Evolutionary conservation across 345 rosid genomes (phyloP).

Genomic region (Hirschfeldia incana): DNA sequence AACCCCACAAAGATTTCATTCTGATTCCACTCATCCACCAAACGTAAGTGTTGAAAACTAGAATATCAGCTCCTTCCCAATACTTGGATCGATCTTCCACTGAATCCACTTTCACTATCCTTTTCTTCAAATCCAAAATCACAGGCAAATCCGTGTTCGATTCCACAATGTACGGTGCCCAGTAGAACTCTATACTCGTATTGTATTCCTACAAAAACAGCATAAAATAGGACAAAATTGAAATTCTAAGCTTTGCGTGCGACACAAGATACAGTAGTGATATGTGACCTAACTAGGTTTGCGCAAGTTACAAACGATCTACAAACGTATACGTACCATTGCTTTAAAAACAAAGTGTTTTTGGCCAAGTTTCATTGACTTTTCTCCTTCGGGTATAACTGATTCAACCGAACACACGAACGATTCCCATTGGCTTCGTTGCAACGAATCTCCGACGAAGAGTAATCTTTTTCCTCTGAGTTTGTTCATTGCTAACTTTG

Average conservation of each 20-base stretch:
- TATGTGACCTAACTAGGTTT: neutral
- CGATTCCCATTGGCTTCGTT: slow-evolving; percentile 91
- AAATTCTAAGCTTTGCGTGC: slow-evolving; percentile 44
- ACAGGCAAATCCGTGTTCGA: slow-evolving; percentile 75
- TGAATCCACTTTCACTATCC: slow-evolving; percentile 89
- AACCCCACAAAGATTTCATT: slow-evolving; percentile 87
- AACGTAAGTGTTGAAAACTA: slow-evolving; percentile 87
- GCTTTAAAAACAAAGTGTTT: slow-evolving; percentile 61
- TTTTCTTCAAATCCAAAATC: slow-evolving; percentile 58
- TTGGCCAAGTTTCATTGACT: slow-evolving; percentile 55
- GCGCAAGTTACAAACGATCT: neutral
- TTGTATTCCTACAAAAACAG: slow-evolving; percentile 57
- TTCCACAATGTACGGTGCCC: slow-evolving; percentile 91
- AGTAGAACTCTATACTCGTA: slow-evolving; percentile 77
- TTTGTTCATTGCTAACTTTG: slow-evolving; percentile 60
- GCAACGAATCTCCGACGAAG: slow-evolving; percentile 87
- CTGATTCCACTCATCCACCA: slow-evolving; percentile 93
- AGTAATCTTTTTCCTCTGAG: slow-evolving; percentile 72
- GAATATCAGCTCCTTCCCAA: slow-evolving; percentile 80
- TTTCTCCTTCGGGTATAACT: slow-evolving; percentile 57
- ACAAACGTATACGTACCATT: slow-evolving; percentile 45
- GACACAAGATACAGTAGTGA: slow-evolving; percentile 43
- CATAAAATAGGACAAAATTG: neutral
- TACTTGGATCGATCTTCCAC: slow-evolving; percentile 58
- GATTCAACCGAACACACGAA: slow-evolving; percentile 80